Evolutionary conservation across 805 yeast genomes (phyloP).

Genomic region (Hanseniaspora mollemarum): DNA sequence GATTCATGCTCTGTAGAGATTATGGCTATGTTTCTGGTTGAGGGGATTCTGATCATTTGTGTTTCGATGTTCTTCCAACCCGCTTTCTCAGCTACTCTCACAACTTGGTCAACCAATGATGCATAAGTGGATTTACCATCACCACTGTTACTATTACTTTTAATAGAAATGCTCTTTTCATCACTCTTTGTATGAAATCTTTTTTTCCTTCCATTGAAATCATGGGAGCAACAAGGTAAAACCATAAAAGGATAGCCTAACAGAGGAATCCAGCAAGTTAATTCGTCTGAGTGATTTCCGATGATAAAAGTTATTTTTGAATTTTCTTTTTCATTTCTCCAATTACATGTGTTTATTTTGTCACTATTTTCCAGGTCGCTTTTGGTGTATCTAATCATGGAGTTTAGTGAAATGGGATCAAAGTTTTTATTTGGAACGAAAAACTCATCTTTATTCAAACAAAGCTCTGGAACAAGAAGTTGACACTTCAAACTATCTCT

Average conservation of each 20-base stretch:
- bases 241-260: slow-evolving; percentile 79
- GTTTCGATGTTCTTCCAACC: slow-evolving; percentile 73
- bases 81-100: slow-evolving; percentile 47
- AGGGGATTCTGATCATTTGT: slow-evolving; percentile 85
- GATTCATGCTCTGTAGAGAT: slow-evolving; percentile 46
- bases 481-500: slow-evolving; percentile 55
- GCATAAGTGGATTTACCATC: slow-evolving; percentile 56
- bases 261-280: slow-evolving; percentile 90
- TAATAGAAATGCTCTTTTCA: slow-evolving; percentile 27
- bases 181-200: slow-evolving; percentile 41
- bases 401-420: slow-evolving; percentile 15
- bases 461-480: slow-evolving; percentile 67
- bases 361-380: neutral
- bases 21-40: slow-evolving; percentile 85
- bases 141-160: slow-evolving; percentile 16
- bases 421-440: neutral
- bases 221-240: slow-evolving; percentile 91
- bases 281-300: slow-evolving; percentile 91
- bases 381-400: slow-evolving; percentile 14
- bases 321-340: neutral
- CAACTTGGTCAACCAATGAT: slow-evolving; percentile 76
- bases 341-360: slow-evolving; percentile 1
- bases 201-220: slow-evolving; percentile 60
- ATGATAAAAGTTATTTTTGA: slow-evolving; percentile 58
- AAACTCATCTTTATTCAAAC: slow-evolving; percentile 34